phyloP scores from a whole-genome alignment of 2,329 filamentous ascomycete genomes.

The Cladosporium sp. region DNA sequence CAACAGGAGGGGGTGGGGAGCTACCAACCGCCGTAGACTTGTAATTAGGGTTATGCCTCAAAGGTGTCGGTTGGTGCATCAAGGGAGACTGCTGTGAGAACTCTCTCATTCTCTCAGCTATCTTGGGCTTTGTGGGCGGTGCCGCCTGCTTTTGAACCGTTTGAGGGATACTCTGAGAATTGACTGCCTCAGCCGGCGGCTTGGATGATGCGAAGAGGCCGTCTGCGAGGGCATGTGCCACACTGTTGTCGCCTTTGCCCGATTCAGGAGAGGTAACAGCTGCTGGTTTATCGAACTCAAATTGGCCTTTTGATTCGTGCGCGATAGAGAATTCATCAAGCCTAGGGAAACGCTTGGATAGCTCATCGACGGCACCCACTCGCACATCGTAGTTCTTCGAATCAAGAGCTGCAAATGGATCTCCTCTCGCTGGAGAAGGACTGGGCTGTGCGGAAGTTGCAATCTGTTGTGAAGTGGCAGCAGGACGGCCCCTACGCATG shows the following conservation, averaged over 20 bases:
- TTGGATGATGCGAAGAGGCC: constrained; percentile 65
- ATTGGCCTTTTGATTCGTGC: constrained; percentile 79
- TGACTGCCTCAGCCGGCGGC: constrained; percentile 19
- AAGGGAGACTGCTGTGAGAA: constrained; percentile 22
- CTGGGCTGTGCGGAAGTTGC: constrained; percentile 51
- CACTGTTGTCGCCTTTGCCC: constrained; percentile 61
- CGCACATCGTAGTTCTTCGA: constrained; percentile 55
- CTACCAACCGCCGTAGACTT: constrained; percentile 60
- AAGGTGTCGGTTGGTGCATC: constrained; percentile 50
- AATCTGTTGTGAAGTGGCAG: constrained; percentile 44
- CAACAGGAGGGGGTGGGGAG: constrained; percentile 42
- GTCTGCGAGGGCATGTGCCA: constrained; percentile 77
- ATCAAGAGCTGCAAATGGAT: constrained; percentile 91
- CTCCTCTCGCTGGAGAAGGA: constrained; percentile 57
- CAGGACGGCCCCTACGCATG: constrained; percentile 84
- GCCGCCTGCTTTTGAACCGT: constrained; percentile 18
- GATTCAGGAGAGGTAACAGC: constrained; percentile 38
- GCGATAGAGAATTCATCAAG: constrained; percentile 90
- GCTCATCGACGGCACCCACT: constrained; percentile 66
- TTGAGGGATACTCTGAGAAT: constrained; percentile 20
- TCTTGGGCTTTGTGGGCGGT: constrained; percentile 20
- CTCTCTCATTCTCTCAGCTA: constrained; percentile 5
- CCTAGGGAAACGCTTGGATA: constrained; percentile 82
- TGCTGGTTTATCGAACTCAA: constrained; percentile 62
- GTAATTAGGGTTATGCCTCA: constrained; percentile 48